These are phyloP conservation scores for Xylaria flabelliformis DNA, from an alignment of 495 filamentous ascomycete genomes.

Conservation along the genomic window DNA sequence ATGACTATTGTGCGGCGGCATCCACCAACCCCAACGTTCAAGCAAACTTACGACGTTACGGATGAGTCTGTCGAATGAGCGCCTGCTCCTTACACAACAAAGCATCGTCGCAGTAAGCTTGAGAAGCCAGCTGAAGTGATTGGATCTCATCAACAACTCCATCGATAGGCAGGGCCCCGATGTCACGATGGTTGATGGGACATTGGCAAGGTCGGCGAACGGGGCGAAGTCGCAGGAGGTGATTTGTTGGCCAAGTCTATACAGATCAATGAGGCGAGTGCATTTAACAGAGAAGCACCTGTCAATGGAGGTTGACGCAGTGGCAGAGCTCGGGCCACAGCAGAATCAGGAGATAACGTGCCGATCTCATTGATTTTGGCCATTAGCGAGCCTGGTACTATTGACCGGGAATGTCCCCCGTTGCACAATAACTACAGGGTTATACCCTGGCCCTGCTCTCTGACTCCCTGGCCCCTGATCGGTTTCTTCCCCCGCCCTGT, in stretches of 20 bases:
- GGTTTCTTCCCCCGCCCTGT: conserved; percentile 16
- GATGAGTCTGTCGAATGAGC: conserved; percentile 3
- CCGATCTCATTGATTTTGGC: conserved; percentile 22
- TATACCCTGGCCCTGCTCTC: conserved; percentile 4
- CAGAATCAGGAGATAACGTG: conserved; percentile 20
- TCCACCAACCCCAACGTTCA: conserved; percentile 5
- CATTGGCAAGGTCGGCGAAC: conserved; percentile 25
- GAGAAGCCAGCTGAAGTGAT: conserved; percentile 12
- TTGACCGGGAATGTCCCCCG: conserved; percentile 29
- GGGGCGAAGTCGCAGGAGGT: conserved; percentile 19
- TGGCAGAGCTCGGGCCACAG: conserved; percentile 20
- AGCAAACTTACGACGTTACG: background rate
- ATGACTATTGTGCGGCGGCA: conserved; percentile 13
- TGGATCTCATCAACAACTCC: conserved; percentile 14
- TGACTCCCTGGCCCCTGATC: conserved; percentile 18
- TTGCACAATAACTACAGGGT: conserved; percentile 21
- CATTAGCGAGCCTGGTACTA: conserved; percentile 29
- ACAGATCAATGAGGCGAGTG: conserved; percentile 24
- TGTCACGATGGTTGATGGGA: conserved; percentile 24
- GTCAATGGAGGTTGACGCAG: conserved; percentile 22
- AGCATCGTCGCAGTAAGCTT: conserved; percentile 18
- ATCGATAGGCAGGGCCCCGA: conserved; percentile 2
- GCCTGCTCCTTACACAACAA: conserved; percentile 6
- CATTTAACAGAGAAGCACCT: conserved; percentile 20
- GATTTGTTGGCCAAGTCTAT: conserved; percentile 20